Conservation (phyloP, 139 green algal genomes). For the Microglena sp. region DNA sequence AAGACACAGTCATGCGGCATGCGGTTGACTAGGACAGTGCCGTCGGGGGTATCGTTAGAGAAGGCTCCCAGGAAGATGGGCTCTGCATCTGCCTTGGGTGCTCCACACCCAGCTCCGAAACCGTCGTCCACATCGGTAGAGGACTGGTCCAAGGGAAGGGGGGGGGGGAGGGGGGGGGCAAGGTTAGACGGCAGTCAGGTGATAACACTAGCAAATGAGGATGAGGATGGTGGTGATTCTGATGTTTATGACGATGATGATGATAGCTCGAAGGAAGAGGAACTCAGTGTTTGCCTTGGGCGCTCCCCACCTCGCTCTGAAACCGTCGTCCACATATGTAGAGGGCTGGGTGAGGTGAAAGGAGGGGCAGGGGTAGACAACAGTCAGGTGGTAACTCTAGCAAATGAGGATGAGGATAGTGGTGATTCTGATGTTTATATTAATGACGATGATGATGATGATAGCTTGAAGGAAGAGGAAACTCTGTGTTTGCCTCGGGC, state of each 20-base stretch:
- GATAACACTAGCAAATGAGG: too few species aligned
- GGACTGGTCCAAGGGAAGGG: too few species aligned
- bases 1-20: neutral
- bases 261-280: neutral
- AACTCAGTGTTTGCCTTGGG: neutral
- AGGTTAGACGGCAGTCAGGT: too few species aligned
- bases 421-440: neutral
- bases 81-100: neutral
- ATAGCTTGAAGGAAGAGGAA: neutral
- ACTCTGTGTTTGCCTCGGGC: neutral
- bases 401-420: neutral
- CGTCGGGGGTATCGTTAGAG: neutral
- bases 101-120: neutral
- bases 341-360: neutral
- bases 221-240: neutral
- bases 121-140: neutral
- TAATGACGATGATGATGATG: neutral
- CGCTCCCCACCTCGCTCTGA: neutral
- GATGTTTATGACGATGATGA: neutral
- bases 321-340: neutral
- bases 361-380: neutral
- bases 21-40: neutral
- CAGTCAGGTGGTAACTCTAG: neutral
- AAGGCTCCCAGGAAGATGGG: neutral
- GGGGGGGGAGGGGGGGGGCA: neutral